Evolutionary conservation across 768 basidiomycete species (phyloP), one percentile per base, ranked within the genome.

Genomic region (Lentinula raphanica): DNA sequence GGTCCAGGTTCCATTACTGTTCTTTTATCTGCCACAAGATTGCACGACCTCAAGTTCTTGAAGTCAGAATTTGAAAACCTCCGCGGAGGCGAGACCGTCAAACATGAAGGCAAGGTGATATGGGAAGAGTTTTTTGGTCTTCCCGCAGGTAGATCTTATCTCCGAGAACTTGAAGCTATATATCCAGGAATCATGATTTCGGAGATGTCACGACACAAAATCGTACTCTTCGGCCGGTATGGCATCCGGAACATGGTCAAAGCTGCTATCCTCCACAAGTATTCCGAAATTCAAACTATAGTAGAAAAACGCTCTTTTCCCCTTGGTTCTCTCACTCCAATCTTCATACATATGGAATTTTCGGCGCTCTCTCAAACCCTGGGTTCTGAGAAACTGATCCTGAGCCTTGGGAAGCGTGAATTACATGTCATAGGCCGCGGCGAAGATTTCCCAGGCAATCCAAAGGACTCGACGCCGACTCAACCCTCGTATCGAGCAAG

Each of bases 101-200:
- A 69, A 25, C 64, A 79, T 17, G 76, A 82, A 40, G 81, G 78
- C 32, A 78, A 79, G 39, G 70, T 76, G 1, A 70, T 80, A 6
- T 92, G 89, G 89, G 85, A 91, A 58, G 71, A 75, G 3, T 90
- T 82, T 68, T 86, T 92, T 59, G 65, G 65, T 21, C 61, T 73
- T 3, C 58, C 62, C 0, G 68, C 69, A 5, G 87, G 87, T 0
- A 39, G 48, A 0, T 21, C 15, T 0, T 90, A 79, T 65, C 54
- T 92, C 49, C 62, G 71, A 0, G 66, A 72, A 0, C 56, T 90
- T 11, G 73, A 82, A 55, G 59, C 56, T 1, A 58, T 62, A 11
- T 64, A 78, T 45, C 67, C 71, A 0, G 74, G 69, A 0, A 69
- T 88, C 19, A 65, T 68, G 27, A 77, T 90, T 46, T 65, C 71